Conservation (phyloP, 2,329 filamentous ascomycete genomes). For the Aspergillus arachidicola region DNA sequence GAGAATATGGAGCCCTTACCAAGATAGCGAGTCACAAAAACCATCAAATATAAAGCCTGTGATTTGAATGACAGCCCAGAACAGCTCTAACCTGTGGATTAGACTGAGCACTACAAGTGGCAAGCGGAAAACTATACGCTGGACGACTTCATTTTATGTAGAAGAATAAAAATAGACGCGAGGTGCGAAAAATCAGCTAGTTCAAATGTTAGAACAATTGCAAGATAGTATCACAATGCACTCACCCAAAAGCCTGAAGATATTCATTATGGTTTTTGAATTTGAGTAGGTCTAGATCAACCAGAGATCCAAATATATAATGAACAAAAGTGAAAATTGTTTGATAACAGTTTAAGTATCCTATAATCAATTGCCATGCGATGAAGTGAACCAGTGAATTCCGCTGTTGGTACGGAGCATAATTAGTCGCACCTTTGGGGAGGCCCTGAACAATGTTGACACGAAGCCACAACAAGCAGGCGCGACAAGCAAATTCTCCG, state of each 20-base stretch:
- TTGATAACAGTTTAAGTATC: background rate
- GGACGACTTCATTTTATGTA: conserved; percentile 94
- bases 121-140: conserved; percentile 63
- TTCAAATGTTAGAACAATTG: conserved; percentile 21
- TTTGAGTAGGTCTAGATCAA: conserved; percentile 6
- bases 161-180: conserved; percentile 86
- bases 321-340: background rate
- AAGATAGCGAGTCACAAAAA: conserved; percentile 92
- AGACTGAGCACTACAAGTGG: background rate
- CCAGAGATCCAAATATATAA: background rate
- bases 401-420: background rate
- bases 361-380: conserved; percentile 10
- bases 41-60: conserved; percentile 89
- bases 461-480: conserved; percentile 39
- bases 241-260: conserved; percentile 69
- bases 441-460: conserved; percentile 35
- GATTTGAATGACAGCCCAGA: conserved; percentile 99
- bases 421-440: background rate
- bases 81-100: conserved; percentile 68
- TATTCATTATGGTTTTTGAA: conserved; percentile 60
- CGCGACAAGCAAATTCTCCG: conserved; percentile 18
- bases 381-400: conserved; percentile 2
- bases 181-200: conserved; percentile 94
- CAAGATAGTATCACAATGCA: background rate
- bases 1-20: conserved; percentile 53